Evolutionary conservation across 495 filamentous ascomycete species (phyloP), one percentile per base, ranked within the genome.

Genomic region (Daldinia loculata): DNA sequence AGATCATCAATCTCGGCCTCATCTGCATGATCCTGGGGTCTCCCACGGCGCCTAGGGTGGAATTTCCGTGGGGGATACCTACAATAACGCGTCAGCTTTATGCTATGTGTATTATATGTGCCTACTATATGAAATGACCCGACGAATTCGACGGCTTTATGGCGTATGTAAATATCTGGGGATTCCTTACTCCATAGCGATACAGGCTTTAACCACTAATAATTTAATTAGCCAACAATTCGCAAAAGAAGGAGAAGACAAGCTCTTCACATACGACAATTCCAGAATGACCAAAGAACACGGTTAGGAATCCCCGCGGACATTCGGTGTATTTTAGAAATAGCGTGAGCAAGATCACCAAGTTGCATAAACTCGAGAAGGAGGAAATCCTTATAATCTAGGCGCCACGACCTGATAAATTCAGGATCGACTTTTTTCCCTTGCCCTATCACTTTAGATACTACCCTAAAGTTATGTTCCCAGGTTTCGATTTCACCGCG

Each of bases 261-360:
- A 12, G 19, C 8, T 7, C 0, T 55, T 56, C 29, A 74, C 71
- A 30, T 48, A 71, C 64, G 32, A 41, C 70, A 75, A 51, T 61
- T 50, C 66, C 70, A 73, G 43, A 75, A 70, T 0, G 56, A 59
- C 70, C 66, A 75, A 36, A 73, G 60, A n/a, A 75, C 60, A 22
- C 69, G 69, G 39, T 72, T 72, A 12, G 69, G 69, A 22, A 66
- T 1, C 0, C 2, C 8, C 30, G n/a, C 6, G 4, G 12, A 12
- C 29, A 17, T 12, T 1, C 48, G 57, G 36, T 30, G 27, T n/a
- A 66, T 2, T 59, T 57, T 71, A 22, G 41, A 15, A 4, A 70
- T 48, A 17, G 67, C 27, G 32, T 52, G 4, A 3, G 50, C 34
- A 34, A 74, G 14, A 24, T 74, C 71, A 11, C 71, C 67, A 58